These are phyloP conservation scores for Spirogloea muscicola DNA, from an alignment of 139 green algal genomes.

Conservation along the genomic window DNA sequence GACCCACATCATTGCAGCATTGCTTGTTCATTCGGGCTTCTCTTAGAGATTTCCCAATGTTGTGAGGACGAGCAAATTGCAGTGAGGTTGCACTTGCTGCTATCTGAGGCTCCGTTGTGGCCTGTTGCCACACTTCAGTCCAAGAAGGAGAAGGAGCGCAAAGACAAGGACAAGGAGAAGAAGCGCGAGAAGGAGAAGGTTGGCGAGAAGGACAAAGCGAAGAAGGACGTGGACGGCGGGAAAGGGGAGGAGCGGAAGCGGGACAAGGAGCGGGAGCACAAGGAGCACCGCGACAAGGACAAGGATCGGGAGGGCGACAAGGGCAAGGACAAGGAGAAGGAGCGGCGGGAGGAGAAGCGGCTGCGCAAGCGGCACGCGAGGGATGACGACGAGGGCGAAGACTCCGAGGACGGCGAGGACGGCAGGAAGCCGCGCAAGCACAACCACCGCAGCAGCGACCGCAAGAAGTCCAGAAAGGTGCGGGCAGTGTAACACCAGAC, in stretches of 20 bases:
- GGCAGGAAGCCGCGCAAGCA: conserved; percentile 12
- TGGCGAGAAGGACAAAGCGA: background rate
- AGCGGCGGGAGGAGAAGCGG: conserved; percentile 8
- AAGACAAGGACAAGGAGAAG: conserved; percentile 8
- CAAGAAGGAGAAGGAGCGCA: background rate
- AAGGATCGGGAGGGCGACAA: conserved; percentile 9
- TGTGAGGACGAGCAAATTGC: background rate
- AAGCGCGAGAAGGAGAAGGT: background rate
- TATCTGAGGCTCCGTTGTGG: background rate
- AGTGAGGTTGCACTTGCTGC: background rate
- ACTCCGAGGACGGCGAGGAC: conserved; percentile 36
- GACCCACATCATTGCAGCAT: too few relatives aligned
- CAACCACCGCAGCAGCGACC: conserved; percentile 27
- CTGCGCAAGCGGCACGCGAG: conserved; percentile 5
- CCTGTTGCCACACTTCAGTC: background rate
- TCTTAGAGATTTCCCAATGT: background rate
- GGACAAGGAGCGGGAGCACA: conserved; percentile 10
- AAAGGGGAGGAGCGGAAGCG: background rate
- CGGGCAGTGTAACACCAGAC: too few relatives aligned
- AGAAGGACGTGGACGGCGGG: background rate
- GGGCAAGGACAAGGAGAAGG: conserved; percentile 17
- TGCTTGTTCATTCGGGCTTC: too few relatives aligned
- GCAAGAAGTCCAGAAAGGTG: conserved; percentile 40
- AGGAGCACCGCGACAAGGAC: conserved; percentile 1
- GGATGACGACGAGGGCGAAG: conserved; percentile 7